A percentile compares a stretch with the other conserved stretches of the same genome.
Conservation (phyloP, 305 asterid species). For the Ilex paraguariensis region DNA sequence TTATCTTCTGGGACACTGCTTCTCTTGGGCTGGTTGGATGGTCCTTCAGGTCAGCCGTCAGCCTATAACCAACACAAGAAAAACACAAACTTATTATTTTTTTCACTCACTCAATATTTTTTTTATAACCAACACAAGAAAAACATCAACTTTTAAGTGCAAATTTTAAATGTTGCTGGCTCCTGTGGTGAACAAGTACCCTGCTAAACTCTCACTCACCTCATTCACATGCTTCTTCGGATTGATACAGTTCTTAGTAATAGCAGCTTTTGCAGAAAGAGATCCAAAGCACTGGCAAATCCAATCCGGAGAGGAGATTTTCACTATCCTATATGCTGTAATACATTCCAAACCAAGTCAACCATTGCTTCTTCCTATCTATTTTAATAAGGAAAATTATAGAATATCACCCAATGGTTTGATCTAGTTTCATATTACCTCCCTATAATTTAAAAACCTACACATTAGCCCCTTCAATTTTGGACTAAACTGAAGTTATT, state of each 20-base stretch:
- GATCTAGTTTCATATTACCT: no score
- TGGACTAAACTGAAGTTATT: no score
- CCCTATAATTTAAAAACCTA: no score
- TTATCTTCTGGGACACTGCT: slow-evolving; percentile 73
- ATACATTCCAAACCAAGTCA: slow-evolving; percentile 11
- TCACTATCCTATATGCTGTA: slow-evolving; percentile 78
- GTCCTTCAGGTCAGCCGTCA: slow-evolving; percentile 69
- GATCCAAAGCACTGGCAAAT: slow-evolving; percentile 68
- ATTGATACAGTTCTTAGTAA: slow-evolving; percentile 62
- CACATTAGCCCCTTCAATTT: no score
- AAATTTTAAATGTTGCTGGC: slow-evolving; percentile 39
- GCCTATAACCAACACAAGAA: not conserved
- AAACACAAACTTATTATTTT: not conserved
- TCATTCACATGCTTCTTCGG: slow-evolving; percentile 85
- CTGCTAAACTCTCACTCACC: slow-evolving; percentile 83
- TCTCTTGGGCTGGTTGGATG: slow-evolving; percentile 97
- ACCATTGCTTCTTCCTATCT: not conserved
- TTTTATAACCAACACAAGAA: no score
- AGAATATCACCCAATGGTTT: no score
- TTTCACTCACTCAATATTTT: no score
- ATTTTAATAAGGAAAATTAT: no score
- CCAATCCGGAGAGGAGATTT: slow-evolving; percentile 62
- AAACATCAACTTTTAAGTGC: no score
- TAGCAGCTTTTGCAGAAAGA: slow-evolving; percentile 76
- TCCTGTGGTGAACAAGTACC: slow-evolving; percentile 78